phyloP scores from a whole-genome alignment of 2,329 filamentous ascomycete species.

The Biscogniauxia marginata region DNA sequence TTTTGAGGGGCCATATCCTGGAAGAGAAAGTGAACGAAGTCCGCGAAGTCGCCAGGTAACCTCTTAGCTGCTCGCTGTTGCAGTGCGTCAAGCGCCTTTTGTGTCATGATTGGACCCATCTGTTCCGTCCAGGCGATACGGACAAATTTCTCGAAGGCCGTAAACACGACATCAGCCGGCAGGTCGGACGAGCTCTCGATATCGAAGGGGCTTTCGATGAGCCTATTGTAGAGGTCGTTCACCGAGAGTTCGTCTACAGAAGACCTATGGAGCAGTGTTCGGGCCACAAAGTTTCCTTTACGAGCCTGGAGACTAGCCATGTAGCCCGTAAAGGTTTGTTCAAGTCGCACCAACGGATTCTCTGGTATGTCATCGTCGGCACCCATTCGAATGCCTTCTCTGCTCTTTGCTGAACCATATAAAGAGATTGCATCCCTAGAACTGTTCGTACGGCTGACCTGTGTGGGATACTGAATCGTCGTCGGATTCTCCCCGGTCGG shows the following conservation, averaged over 20 bases:
- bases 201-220: slow-evolving; percentile 80
- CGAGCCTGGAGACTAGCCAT: slow-evolving; percentile 78
- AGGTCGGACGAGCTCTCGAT: slow-evolving; percentile 73
- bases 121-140: slow-evolving; percentile 84
- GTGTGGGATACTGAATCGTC: slow-evolving; percentile 41
- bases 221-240: slow-evolving; percentile 85
- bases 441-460: slow-evolving; percentile 44
- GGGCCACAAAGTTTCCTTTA: slow-evolving; percentile 83
- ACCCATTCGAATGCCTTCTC: slow-evolving; percentile 41
- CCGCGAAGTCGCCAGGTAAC: slow-evolving; percentile 70
- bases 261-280: slow-evolving; percentile 67
- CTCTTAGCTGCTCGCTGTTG: slow-evolving; percentile 65
- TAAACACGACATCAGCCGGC: slow-evolving; percentile 80
- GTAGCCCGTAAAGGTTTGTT: slow-evolving; percentile 83
- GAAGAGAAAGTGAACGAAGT: slow-evolving; percentile 65
- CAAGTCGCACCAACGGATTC: slow-evolving; percentile 70
- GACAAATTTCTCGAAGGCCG: slow-evolving; percentile 91
- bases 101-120: slow-evolving; percentile 80
- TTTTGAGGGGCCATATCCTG: slow-evolving; percentile 68
- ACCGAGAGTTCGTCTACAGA: slow-evolving; percentile 75
- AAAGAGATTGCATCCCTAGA: slow-evolving; percentile 49
- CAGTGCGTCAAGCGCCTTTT: slow-evolving; percentile 69
- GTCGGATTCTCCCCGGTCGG: slow-evolving; percentile 32
- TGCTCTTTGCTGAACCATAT: slow-evolving; percentile 53
- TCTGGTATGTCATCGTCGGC: slow-evolving; percentile 55